phyloP scores from a whole-genome alignment of 495 filamentous ascomycete species.

The Penicillium maclennaniae region DNA sequence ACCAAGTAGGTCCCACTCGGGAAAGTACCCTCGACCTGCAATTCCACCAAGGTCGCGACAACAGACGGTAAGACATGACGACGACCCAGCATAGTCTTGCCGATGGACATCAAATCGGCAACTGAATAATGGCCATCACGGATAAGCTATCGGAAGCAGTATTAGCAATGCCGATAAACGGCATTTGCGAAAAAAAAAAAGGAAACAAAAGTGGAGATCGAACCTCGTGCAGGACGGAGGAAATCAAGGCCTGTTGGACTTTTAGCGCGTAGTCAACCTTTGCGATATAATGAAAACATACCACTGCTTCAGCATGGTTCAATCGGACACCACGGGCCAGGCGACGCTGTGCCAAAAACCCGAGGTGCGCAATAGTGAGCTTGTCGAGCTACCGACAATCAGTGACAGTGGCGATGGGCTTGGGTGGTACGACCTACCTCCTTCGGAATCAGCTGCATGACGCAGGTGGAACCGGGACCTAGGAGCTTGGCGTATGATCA shows the following conservation, averaged over 20 bases:
- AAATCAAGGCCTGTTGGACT: constrained; percentile 70
- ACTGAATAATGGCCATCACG: constrained; percentile 94
- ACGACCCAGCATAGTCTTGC: constrained; percentile 87
- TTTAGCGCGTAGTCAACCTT: background rate
- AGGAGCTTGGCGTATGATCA: constrained; percentile 16
- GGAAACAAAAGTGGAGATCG: constrained; percentile 7
- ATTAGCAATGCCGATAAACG: background rate
- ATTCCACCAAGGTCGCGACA: constrained; percentile 66
- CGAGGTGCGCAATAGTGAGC: constrained; percentile 87
- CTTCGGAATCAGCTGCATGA: constrained; percentile 82
- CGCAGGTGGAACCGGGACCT: constrained; percentile 25
- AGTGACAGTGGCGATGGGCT: background rate
- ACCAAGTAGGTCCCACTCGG: constrained; percentile 88
- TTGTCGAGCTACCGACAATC: constrained; percentile 73
- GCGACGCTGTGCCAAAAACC: constrained; percentile 81
- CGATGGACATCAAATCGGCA: constrained; percentile 87
- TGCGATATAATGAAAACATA: constrained; percentile 41
- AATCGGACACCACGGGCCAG: constrained; percentile 84
- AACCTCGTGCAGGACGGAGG: constrained; percentile 86
- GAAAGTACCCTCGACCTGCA: constrained; percentile 95
- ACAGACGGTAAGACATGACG: constrained; percentile 90
- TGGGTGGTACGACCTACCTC: constrained; percentile 56
- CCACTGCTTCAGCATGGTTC: constrained; percentile 88
- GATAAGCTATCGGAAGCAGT: constrained; percentile 57
- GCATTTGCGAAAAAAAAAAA: background rate